Conservation (phyloP, 2,329 filamentous ascomycete species). For the Aspergillus arachidicola region DNA sequence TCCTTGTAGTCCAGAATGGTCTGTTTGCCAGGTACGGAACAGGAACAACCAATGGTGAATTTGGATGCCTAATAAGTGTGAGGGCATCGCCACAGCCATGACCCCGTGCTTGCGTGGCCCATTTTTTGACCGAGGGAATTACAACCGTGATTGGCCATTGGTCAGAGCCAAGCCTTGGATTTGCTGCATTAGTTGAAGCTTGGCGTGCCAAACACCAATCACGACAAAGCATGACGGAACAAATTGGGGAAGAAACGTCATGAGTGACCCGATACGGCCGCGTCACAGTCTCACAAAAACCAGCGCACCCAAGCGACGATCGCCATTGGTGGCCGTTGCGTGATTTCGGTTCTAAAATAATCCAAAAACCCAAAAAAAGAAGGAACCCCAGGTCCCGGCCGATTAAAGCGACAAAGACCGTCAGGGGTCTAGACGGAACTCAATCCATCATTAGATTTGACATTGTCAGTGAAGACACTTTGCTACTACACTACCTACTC, state of each 20-base stretch:
- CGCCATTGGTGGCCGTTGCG: constrained; percentile 15
- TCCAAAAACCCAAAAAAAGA: background rate
- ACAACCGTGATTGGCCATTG: constrained; percentile 6
- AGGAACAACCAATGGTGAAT: constrained; percentile 5
- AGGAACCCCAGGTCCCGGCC: background rate
- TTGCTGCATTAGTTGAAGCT: constrained; percentile 25
- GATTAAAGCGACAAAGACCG: background rate
- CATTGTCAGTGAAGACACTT: background rate
- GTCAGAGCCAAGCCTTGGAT: constrained; percentile 15
- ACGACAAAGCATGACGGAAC: background rate
- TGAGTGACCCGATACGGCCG: constrained; percentile 15
- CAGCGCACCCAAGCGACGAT: background rate
- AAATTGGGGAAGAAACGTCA: constrained; percentile 5
- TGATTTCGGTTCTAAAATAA: constrained; percentile 15
- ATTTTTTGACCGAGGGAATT: background rate
- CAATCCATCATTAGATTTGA: background rate
- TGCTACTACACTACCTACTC: background rate
- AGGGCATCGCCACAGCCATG: constrained; percentile 3
- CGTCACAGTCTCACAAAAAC: constrained; percentile 14
- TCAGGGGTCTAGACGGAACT: background rate
- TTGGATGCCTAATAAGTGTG: constrained; percentile 11
- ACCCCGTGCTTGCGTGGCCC: constrained; percentile 22
- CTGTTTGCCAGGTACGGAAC: constrained; percentile 1
- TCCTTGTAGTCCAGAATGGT: background rate
- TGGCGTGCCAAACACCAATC: constrained; percentile 16